Conservation (phyloP, 192 early-diverging fungal species). For the Rhizophagus clarus region DNA sequence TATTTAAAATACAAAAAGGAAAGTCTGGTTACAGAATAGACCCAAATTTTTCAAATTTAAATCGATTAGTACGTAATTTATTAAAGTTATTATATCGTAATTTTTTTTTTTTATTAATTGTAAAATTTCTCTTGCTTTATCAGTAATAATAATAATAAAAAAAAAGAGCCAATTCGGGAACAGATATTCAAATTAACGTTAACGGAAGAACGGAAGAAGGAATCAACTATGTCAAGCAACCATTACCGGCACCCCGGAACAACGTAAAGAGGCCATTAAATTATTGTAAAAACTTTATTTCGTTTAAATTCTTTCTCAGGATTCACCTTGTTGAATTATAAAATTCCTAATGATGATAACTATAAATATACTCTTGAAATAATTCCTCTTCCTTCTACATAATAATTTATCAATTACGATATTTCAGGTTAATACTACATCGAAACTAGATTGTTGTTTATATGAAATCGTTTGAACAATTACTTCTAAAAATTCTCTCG, state of each 20-base stretch:
- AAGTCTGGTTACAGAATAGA: background rate
- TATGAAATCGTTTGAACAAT: background rate
- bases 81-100: background rate
- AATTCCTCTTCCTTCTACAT: background rate
- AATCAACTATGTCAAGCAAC: background rate
- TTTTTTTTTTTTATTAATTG: background rate
- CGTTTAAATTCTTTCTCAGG: background rate
- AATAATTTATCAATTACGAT: background rate
- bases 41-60: background rate
- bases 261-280: background rate
- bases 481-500: background rate
- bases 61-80: background rate
- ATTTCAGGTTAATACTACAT: background rate
- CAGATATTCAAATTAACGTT: background rate
- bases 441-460: background rate
- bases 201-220: background rate
- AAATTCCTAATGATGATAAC: background rate
- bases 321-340: background rate
- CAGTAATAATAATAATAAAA: too few relatives aligned
- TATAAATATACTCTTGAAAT: background rate
- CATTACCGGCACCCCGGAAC: background rate
- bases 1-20: background rate
- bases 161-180: background rate
- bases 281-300: background rate
- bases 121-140: background rate